These are phyloP conservation scores for Aspergillus ellipticus DNA, from an alignment of 495 filamentous ascomycete species.

Conservation along the genomic window DNA sequence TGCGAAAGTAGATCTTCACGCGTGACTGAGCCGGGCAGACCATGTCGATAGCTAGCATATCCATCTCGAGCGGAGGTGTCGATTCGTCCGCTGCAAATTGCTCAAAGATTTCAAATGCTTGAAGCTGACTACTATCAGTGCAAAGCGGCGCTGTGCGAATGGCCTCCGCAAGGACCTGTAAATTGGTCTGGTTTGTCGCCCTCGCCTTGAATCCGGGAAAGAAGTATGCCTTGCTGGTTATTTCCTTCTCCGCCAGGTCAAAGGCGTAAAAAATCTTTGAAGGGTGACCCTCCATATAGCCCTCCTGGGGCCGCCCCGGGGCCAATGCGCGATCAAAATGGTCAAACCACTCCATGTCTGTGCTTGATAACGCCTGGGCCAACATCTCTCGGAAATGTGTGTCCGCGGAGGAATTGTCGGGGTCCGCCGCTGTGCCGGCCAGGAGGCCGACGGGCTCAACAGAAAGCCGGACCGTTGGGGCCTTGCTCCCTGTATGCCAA, in stretches of 20 bases:
- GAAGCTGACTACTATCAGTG: neutral
- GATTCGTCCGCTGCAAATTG: neutral
- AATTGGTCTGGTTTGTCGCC: neutral
- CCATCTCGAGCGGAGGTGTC: neutral
- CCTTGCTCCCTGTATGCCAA: neutral
- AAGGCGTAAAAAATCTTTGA: constrained; percentile 8
- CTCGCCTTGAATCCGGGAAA: neutral
- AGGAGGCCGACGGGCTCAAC: neutral
- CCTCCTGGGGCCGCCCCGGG: neutral
- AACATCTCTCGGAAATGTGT: neutral
- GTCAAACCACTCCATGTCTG: neutral
- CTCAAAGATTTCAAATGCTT: neutral
- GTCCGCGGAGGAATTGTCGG: neutral
- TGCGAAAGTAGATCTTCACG: neutral
- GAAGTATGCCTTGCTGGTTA: neutral
- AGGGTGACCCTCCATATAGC: constrained; percentile 3
- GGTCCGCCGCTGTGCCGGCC: neutral
- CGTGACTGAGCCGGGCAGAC: neutral
- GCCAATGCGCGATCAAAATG: neutral
- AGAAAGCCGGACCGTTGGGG: neutral
- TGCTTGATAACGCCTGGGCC: neutral
- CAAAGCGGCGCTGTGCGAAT: neutral
- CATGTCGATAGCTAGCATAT: neutral
- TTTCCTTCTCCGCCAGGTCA: neutral
- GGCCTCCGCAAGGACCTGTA: neutral